Base-by-base conservation (phyloP, 345 rosid species). In the Citrus reticulata region DNA sequence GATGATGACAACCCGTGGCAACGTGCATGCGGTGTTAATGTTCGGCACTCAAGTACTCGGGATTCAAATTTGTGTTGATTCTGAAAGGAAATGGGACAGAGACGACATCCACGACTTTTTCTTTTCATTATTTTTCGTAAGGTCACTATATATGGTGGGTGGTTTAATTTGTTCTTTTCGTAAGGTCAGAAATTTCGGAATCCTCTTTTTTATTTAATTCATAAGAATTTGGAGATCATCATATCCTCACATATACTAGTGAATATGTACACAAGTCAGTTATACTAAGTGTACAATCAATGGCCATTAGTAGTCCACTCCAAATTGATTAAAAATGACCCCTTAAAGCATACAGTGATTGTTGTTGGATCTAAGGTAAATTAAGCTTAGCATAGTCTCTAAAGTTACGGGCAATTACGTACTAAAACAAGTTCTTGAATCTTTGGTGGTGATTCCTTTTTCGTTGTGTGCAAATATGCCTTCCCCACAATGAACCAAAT, bases 401-500 rank as follows among this genome's bases (percentile, higher is more conserved):
- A 70, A 46, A 27, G 25, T 59, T 16, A 68, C 5, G 61, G 14
- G 64, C 64, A 75, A 64, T 46, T 17, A 13, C 5, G 16, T 3
- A 46, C 17, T 11, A 13, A 46, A 0, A 61, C 58, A 34, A 30
- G n/a, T 5, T 54, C 7, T 54, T 17, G 22, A 54, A 9, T 55
- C 55, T 57, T 46, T 55, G 55, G 16, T 57, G 64, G 24, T 20
- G 49, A 29, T 81, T 76, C 24, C 46, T 40, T 54, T 20, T 49
- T 29, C 17, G 0, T 4, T 40, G 27, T 9, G 67, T 30, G 35
- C 24, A 30, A 66, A 65, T 25, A 39, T 76, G 72, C 68, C 75
- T 29, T 69, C 75, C 65, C 73, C 72, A 72, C 78, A 68, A 73
- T 54, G 74, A 81, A 83, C 80, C 81, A 75, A 86, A 85, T 79